Evolutionary conservation across 805 yeast genomes (phyloP).

Genomic region (Candida lessepsii): DNA sequence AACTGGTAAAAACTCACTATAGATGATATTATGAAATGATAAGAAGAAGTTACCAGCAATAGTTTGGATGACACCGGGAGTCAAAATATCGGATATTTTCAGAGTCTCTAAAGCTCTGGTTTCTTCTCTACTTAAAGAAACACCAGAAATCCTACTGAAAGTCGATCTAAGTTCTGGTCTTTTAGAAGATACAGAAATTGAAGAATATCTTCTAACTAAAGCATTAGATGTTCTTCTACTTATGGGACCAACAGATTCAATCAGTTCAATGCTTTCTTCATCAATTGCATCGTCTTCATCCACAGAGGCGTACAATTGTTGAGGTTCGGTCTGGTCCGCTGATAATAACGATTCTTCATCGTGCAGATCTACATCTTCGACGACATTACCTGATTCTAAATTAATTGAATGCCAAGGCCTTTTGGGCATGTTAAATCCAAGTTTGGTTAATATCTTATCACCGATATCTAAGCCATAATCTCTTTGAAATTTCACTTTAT

Average conservation of each 20-base stretch:
- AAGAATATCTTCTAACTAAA: slow-evolving; percentile 19
- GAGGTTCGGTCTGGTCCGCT: slow-evolving; percentile 8
- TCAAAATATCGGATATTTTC: slow-evolving; percentile 20
- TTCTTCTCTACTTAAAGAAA: slow-evolving; percentile 9
- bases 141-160: slow-evolving; percentile 14
- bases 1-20: slow-evolving; percentile 38
- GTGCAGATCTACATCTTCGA: neutral
- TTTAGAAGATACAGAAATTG: slow-evolving; percentile 7
- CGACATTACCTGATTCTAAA: neutral
- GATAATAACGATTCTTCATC: slow-evolving; percentile 3
- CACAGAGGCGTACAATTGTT: slow-evolving; percentile 12
- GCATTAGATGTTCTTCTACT: slow-evolving; percentile 22
- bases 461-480: slow-evolving; percentile 38
- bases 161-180: slow-evolving; percentile 10
- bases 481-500: slow-evolving; percentile 19
- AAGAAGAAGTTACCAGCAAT: slow-evolving; percentile 34
- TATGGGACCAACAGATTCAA: slow-evolving; percentile 8
- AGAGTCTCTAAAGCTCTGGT: slow-evolving; percentile 15
- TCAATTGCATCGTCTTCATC: slow-evolving; percentile 9
- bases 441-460: slow-evolving; percentile 25
- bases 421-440: slow-evolving; percentile 26
- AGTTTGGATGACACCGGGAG: slow-evolving; percentile 31
- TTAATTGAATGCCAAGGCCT: slow-evolving; percentile 28
- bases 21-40: slow-evolving; percentile 32
- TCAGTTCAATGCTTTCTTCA: slow-evolving; percentile 6